Conservation (phyloP, 2,329 filamentous ascomycete genomes). For the Metarhizium anisopliae region DNA sequence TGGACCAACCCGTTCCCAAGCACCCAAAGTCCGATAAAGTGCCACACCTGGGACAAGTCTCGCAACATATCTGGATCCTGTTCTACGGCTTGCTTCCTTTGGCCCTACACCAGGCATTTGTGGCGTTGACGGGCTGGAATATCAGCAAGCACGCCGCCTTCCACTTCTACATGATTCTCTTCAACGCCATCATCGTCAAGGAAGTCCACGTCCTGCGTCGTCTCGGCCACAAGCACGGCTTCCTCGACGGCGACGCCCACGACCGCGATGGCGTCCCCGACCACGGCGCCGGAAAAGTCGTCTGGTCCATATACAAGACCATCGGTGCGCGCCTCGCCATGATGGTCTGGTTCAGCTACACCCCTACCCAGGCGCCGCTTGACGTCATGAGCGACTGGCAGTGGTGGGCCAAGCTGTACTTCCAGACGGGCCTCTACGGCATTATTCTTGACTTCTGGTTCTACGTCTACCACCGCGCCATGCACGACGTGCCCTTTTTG, state of each 20-base stretch:
- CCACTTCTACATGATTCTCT: constrained; percentile 27
- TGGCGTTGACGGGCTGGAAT: constrained; percentile 22
- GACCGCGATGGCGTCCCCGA: constrained; percentile 27
- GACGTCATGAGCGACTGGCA: constrained; percentile 5
- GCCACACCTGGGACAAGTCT: constrained; percentile 20
- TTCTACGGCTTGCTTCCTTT: constrained; percentile 14
- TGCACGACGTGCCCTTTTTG: constrained; percentile 29
- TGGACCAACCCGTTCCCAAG: constrained; percentile 24
- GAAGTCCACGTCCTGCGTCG: constrained; percentile 27
- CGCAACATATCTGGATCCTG: constrained; percentile 29
- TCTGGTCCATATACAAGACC: constrained; percentile 23
- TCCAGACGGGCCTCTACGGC: constrained; percentile 21
- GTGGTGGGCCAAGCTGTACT: constrained; percentile 24
- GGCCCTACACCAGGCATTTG: constrained; percentile 12
- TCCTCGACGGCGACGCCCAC: constrained; percentile 30
- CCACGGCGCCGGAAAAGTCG: constrained; percentile 24
- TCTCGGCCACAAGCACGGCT: constrained; percentile 29
- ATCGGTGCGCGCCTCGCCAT: constrained; percentile 23
- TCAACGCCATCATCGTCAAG: constrained; percentile 30
- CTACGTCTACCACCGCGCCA: constrained; percentile 26
- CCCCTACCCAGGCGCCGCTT: constrained; percentile 17
- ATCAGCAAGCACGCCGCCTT: constrained; percentile 21
- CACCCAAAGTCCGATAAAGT: constrained; percentile 29
- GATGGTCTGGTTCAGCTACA: constrained; percentile 16
- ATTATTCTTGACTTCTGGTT: constrained; percentile 32